Base-by-base conservation (phyloP, 177 flowering plant species). In the Tripterygium wilfordii region DNA sequence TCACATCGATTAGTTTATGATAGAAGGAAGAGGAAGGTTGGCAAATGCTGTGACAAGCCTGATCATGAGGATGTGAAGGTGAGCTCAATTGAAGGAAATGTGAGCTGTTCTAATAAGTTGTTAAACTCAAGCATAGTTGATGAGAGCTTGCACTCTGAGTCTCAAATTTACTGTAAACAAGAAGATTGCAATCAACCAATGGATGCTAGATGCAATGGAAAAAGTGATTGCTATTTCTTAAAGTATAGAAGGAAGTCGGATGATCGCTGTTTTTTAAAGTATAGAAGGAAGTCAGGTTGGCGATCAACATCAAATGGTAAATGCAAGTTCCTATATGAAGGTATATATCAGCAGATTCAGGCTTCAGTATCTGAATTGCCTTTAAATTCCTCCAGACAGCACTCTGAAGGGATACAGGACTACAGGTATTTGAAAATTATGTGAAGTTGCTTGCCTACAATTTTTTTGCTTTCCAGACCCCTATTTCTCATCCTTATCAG, bases 231-330 rank as follows among this genome's bases (percentile, higher is more conserved):
- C 13, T 71, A 36, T 66, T 3, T 47, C 10, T 30, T 53, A 12
- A 79, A 56, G 60, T 79, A 76, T 32, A 50, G 64, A 5, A 64
- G 42, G 62, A 76, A n/a, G n/a, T n/a, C n/a, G n/a, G n/a, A n/a
- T n/a, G n/a, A n/a, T n/a, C n/a, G n/a, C n/a, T n/a, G n/a, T n/a
- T n/a, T n/a, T n/a, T n/a, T n/a, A n/a, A n/a, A n/a, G n/a, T n/a
- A n/a, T n/a, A n/a, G 63, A 44, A 42, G 18, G 41, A 37, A 18
- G 16, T 42, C 29, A 15, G 60, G 47, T 23, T 51, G 31, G 24
- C 49, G 65, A 40, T 17, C 29, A 24, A 33, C 10, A n/a, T 39
- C 29, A 16, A 8, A 26, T 49, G 9, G 24, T 18, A 26, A 38
- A 46, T 10, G 56, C 54, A 42, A 45, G 26, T 29, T 48, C 24